A percentile compares a stretch with the other conserved stretches of the same genome.
Conservation (phyloP, 1,284 basidiomycete genomes). For the Ganoderma sinense region DNA sequence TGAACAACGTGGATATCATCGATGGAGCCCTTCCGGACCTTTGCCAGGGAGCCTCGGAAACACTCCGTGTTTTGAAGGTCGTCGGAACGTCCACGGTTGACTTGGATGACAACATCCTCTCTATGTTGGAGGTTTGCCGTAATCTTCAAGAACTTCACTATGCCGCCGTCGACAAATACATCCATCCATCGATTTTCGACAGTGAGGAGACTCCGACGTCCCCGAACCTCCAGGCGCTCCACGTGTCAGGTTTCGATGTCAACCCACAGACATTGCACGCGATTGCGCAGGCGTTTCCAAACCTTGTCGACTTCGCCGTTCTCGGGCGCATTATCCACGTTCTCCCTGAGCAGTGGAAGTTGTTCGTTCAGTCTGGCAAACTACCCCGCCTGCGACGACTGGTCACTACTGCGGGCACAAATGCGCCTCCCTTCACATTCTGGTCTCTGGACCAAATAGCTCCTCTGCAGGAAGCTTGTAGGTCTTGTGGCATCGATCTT, state of each 20-base stretch:
- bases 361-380: constrained; percentile 46
- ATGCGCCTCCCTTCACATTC: constrained; percentile 46
- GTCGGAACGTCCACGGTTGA: constrained; percentile 41
- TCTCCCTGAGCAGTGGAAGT: constrained; percentile 47
- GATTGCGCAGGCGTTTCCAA: constrained; percentile 45
- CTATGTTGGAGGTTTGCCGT: constrained; percentile 43
- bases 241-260: constrained; percentile 49
- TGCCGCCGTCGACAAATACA: constrained; percentile 29
- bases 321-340: constrained; percentile 47
- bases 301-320: constrained; percentile 50
- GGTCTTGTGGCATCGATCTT: constrained; percentile 19
- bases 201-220: constrained; percentile 29
- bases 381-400: constrained; percentile 46
- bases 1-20: constrained; percentile 53
- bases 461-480: constrained; percentile 42
- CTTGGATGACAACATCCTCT: constrained; percentile 48
- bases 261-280: constrained; percentile 44
- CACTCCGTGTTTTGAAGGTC: constrained; percentile 47
- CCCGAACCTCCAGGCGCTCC: constrained; percentile 34
- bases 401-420: constrained; percentile 47
- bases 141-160: constrained; percentile 38
- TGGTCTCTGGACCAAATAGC: constrained; percentile 42
- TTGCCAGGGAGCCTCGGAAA: constrained; percentile 44
- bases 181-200: constrained; percentile 35
- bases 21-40: constrained; percentile 50